Evolutionary conservation across 495 filamentous ascomycete species (phyloP).

Genomic region (Penicillium flavigenum): DNA sequence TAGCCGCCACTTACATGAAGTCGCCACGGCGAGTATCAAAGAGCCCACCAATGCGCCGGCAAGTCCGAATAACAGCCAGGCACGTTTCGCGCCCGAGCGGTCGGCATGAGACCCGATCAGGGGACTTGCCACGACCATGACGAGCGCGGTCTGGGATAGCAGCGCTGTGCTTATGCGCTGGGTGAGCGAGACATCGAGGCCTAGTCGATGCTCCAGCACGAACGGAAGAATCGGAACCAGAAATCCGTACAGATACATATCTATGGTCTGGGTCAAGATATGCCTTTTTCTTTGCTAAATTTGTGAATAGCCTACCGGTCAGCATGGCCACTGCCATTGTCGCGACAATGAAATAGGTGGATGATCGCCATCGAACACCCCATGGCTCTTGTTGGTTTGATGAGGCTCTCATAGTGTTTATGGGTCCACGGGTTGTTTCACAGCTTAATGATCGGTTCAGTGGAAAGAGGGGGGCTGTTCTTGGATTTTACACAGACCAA

Average conservation of each 20-base stretch:
- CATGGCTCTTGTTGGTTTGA: neutral
- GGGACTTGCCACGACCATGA: slow-evolving; percentile 25
- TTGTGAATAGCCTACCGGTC: slow-evolving; percentile 44
- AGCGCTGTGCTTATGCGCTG: slow-evolving; percentile 26
- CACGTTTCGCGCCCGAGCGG: slow-evolving; percentile 13
- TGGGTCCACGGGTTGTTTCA: neutral
- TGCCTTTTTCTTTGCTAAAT: neutral
- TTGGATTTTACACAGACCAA: neutral
- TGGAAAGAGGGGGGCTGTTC: neutral
- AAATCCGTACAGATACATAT: slow-evolving; percentile 32
- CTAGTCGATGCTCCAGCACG: slow-evolving; percentile 29
- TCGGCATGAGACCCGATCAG: slow-evolving; percentile 24
- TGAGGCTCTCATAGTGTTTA: neutral
- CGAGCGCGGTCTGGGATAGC: slow-evolving; percentile 23
- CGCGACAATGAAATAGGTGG: slow-evolving; percentile 23
- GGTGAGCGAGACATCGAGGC: slow-evolving; percentile 21
- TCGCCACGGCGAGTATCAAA: slow-evolving; percentile 1
- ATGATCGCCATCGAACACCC: slow-evolving; percentile 25
- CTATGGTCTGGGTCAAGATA: slow-evolving; percentile 47
- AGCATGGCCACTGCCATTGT: slow-evolving; percentile 28
- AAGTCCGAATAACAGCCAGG: slow-evolving; percentile 17
- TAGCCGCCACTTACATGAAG: slow-evolving; percentile 1
- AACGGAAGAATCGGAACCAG: slow-evolving; percentile 31
- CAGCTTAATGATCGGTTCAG: neutral
- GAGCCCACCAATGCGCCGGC: slow-evolving; percentile 10